A percentile compares a stretch with the other conserved stretches of the same genome.
Evolutionary conservation across 768 basidiomycete species (phyloP).

Genomic region (Suillus brevipes): DNA sequence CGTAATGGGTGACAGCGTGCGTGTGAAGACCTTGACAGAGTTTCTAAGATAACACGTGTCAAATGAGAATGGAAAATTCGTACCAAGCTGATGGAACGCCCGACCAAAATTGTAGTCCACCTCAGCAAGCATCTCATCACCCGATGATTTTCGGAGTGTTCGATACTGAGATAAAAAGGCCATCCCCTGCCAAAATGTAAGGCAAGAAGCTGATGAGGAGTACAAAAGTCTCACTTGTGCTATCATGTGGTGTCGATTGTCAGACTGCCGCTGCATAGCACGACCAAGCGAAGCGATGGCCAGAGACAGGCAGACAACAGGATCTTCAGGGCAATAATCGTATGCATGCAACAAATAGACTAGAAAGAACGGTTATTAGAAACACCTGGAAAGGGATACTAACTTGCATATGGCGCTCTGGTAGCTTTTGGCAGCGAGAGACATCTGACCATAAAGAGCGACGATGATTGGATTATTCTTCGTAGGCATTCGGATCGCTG

Average conservation of each 20-base stretch:
- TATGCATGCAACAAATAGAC: constrained; percentile 90
- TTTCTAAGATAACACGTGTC: constrained; percentile 1
- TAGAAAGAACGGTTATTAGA: constrained; percentile 29
- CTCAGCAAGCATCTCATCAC: constrained; percentile 53
- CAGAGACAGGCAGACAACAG: constrained; percentile 79
- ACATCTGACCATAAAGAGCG: constrained; percentile 79
- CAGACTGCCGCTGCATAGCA: constrained; percentile 90
- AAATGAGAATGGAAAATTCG: constrained; percentile 16
- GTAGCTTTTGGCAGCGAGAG: constrained; percentile 82
- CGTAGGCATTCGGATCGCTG: constrained; percentile 50
- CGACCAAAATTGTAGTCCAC: constrained; percentile 94
- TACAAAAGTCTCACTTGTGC: constrained; percentile 50
- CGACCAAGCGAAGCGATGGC: constrained; percentile 86
- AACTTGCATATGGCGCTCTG: constrained; percentile 87
- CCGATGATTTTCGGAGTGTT: constrained; percentile 48
- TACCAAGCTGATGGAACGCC: constrained; percentile 91
- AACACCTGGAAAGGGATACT: not conserved
- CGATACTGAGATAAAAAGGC: constrained; percentile 86
- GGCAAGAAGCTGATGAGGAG: not conserved
- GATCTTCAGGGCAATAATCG: constrained; percentile 81
- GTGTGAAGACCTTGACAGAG: constrained; percentile 64
- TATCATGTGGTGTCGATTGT: constrained; percentile 90
- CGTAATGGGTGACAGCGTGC: constrained; percentile 84
- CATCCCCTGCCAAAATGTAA: constrained; percentile 55
- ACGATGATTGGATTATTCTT: constrained; percentile 72